Conservation (phyloP, 345 rosid genomes). For the Luvunga scandens region DNA sequence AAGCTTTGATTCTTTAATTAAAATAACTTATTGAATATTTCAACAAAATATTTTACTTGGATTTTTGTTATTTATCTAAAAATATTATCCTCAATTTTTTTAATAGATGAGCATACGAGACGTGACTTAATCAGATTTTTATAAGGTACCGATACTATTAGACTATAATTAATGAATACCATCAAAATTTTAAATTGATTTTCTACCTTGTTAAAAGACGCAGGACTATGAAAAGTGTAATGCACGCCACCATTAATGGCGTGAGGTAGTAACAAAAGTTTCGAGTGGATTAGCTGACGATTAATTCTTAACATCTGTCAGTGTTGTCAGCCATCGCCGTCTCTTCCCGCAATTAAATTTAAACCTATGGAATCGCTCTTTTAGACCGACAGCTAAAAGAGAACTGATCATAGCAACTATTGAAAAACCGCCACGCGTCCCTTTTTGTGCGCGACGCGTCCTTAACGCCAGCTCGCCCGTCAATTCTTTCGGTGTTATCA, state of each 20-base stretch:
- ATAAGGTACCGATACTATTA: too few species aligned
- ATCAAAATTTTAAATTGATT: too few species aligned
- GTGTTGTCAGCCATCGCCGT: conserved; percentile 13
- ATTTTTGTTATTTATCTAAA: too few species aligned
- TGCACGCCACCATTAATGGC: not conserved
- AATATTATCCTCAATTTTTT: too few species aligned
- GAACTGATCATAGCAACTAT: not conserved
- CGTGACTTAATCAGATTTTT: too few species aligned
- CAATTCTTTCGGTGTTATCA: conserved; percentile 14
- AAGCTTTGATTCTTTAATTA: too few species aligned
- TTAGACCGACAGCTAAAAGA: not conserved
- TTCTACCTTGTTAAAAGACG: too few species aligned
- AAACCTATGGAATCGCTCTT: conserved; percentile 11
- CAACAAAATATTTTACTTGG: too few species aligned
- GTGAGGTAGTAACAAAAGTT: not conserved
- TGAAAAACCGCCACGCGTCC: conserved; percentile 15
- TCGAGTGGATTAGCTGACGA: not conserved
- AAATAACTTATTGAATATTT: too few species aligned
- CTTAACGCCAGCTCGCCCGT: not conserved
- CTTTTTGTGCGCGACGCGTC: conserved; percentile 22
- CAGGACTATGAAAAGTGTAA: not conserved
- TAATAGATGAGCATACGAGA: too few species aligned
- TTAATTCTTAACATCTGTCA: conserved; percentile 9
- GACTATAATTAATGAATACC: too few species aligned
- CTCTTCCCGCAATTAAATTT: not conserved